Base-by-base conservation (phyloP, 176 grass and related monocot genomes). In the Aegilops speltoides region DNA sequence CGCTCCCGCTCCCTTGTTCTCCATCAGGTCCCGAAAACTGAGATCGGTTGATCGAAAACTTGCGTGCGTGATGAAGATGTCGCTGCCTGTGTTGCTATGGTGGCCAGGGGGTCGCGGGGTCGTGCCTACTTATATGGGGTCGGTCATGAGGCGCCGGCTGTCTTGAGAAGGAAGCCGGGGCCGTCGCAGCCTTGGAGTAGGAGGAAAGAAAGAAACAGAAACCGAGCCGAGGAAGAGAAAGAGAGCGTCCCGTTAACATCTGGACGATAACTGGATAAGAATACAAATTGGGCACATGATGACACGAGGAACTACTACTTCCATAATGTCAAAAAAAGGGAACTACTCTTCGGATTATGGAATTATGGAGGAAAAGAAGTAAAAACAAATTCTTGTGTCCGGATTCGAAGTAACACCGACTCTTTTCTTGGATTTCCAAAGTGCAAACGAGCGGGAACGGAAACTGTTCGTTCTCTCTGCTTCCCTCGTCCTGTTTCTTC, bases 11-110 rank as follows among this genome's bases (percentile, higher is more conserved):
- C 29, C 69, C 20, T 2, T 52, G 33, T 74, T 45, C 56, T 56
- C 64, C 86, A 88, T 88, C 77, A 22, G 54, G 6, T 54, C 50
- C 6, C 23, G n/a, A 34, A 70, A 37, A 22, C 16, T n/a, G 36
- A 81, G 28, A 32, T 57, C 54, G 19, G 19, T 57, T 57, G 19
- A 17, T 31, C 7, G 26, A 17, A 5, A 50, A 16, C 52, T 69
- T 79, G 17, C 4, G 32, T 28, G 7, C 25, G 45, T 64, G 26
- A 13, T 20, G 36, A 63, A 65, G 34, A 45, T 48, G 54, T 22
- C 2, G 19, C 54, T 57, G 2, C 48, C 48, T 4, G 17, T 82
- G 64, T 38, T 37, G 80, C 66, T 72, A 20, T 26, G 69, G 59
- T 74, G 52, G 34, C 17, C 3, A 54, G 31, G 79, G 65, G 38